Conservation (phyloP, 2,329 filamentous ascomycete genomes). For the Pseudocercospora ulei region DNA sequence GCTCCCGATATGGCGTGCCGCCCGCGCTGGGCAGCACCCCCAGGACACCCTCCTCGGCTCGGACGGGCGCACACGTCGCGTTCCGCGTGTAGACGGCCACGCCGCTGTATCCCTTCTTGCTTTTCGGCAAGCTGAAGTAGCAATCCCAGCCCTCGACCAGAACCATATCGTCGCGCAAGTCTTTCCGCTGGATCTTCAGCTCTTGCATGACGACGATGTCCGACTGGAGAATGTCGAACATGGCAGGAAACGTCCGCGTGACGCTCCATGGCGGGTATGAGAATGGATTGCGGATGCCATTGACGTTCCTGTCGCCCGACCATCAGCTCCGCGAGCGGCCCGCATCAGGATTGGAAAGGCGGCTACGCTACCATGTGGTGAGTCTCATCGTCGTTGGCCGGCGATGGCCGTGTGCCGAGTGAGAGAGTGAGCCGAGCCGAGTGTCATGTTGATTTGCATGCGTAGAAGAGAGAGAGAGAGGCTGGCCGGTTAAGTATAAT, state of each 20-base stretch:
- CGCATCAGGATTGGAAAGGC: too few species aligned
- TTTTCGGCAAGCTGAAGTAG: constrained; percentile 82
- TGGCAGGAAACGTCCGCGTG: constrained; percentile 48
- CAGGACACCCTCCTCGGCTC: constrained; percentile 87
- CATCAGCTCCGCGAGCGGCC: too few species aligned
- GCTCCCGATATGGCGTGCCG: constrained; percentile 60
- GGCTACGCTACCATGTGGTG: constrained; percentile 33
- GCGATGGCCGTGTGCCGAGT: constrained; percentile 1
- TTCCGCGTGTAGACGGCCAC: constrained; percentile 94
- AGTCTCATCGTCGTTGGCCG: constrained; percentile 34
- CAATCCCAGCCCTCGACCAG: constrained; percentile 91
- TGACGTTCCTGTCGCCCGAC: constrained; percentile 45
- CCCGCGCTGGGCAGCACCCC: constrained; percentile 67
- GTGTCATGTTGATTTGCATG: too few species aligned
- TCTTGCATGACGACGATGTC: constrained; percentile 96
- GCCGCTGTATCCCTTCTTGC: constrained; percentile 95
- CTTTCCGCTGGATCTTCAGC: constrained; percentile 89
- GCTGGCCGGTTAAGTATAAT: too few species aligned
- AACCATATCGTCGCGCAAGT: constrained; percentile 90
- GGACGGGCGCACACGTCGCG: constrained; percentile 70
- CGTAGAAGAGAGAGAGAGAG: too few species aligned
- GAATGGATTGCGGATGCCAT: constrained; percentile 48
- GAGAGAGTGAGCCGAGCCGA: neutral
- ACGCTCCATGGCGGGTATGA: constrained; percentile 46
- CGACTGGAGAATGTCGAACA: constrained; percentile 88